Evolutionary conservation across 352 stramenopile genomes (phyloP).

Genomic region (Blastocystis sp.): DNA sequence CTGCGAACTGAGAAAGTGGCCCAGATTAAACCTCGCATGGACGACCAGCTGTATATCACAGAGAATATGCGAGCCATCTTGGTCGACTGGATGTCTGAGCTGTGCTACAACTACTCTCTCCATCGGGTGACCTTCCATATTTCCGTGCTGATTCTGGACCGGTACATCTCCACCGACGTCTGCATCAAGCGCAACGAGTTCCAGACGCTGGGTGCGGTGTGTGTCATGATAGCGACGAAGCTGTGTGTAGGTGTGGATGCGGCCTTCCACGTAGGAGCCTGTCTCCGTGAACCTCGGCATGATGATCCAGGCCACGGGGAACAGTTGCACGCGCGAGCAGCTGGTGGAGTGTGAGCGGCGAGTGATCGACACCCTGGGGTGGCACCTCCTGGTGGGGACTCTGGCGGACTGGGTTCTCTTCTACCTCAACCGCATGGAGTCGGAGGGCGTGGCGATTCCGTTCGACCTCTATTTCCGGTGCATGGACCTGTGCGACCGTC

Average conservation of each 20-base stretch:
- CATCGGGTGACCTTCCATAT: slow-evolving; percentile 64
- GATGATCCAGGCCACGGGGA: slow-evolving; percentile 11
- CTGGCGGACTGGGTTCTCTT: slow-evolving; percentile 37
- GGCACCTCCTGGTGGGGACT: neutral
- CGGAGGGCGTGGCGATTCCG: neutral
- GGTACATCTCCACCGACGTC: slow-evolving; percentile 62
- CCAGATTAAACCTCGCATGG: neutral
- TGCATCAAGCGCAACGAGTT: neutral
- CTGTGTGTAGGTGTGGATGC: neutral
- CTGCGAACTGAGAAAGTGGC: neutral
- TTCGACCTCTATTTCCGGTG: slow-evolving; percentile 40
- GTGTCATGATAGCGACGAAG: neutral
- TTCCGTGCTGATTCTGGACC: slow-evolving; percentile 63
- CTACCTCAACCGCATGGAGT: neutral
- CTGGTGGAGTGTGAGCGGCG: neutral
- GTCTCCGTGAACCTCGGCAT: slow-evolving; percentile 32
- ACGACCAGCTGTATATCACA: slow-evolving; percentile 62
- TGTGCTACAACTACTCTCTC: slow-evolving; percentile 65
- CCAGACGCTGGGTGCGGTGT: slow-evolving; percentile 16
- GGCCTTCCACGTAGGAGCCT: neutral
- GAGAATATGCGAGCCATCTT: slow-evolving; percentile 65
- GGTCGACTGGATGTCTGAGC: slow-evolving; percentile 66
- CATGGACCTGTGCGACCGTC: slow-evolving; percentile 33
- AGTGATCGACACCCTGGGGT: neutral
- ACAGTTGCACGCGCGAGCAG: slow-evolving; percentile 1